Conservation (phyloP, 192 early-diverging fungal genomes). For the Umbelopsis vinacea region DNA sequence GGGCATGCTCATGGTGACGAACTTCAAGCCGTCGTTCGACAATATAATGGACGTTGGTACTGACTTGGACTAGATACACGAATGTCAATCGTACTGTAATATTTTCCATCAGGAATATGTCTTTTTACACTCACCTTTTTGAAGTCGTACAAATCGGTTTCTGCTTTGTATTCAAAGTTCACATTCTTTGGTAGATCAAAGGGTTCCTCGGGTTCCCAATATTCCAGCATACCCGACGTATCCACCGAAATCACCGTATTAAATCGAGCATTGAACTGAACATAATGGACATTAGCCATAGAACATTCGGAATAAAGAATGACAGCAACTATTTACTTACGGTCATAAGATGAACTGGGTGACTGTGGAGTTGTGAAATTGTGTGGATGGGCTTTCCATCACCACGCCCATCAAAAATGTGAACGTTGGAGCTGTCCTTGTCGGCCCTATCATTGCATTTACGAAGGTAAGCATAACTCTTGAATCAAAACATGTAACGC, state of each 20-base stretch:
- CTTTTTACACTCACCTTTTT: conserved; percentile 68
- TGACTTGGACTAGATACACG: conserved; percentile 59
- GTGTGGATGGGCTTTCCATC: conserved; percentile 65
- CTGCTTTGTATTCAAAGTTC: conserved; percentile 84
- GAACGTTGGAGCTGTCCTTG: conserved; percentile 65
- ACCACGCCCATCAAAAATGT: conserved; percentile 84
- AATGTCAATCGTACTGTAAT: not conserved
- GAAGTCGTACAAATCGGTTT: conserved; percentile 97
- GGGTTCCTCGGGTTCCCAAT: conserved; percentile 81
- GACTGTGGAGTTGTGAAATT: conserved; percentile 67
- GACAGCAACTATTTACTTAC: conserved; percentile 25
- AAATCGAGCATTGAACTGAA: conserved; percentile 69
- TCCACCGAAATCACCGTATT: conserved; percentile 87
- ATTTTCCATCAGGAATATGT: no score
- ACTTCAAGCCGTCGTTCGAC: conserved; percentile 79
- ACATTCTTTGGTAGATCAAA: conserved; percentile 65
- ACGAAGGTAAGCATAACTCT: not conserved
- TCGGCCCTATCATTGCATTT: conserved; percentile 66
- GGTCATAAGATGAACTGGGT: conserved; percentile 80
- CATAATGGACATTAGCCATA: not conserved
- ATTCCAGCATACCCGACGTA: conserved; percentile 89
- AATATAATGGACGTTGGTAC: conserved; percentile 81
- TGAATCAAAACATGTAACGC: not conserved
- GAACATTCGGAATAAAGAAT: not conserved
- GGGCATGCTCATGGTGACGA: conserved; percentile 85